These are phyloP conservation scores for Penicillium roqueforti DNA, from an alignment of 495 filamentous ascomycete species.

Conservation along the genomic window DNA sequence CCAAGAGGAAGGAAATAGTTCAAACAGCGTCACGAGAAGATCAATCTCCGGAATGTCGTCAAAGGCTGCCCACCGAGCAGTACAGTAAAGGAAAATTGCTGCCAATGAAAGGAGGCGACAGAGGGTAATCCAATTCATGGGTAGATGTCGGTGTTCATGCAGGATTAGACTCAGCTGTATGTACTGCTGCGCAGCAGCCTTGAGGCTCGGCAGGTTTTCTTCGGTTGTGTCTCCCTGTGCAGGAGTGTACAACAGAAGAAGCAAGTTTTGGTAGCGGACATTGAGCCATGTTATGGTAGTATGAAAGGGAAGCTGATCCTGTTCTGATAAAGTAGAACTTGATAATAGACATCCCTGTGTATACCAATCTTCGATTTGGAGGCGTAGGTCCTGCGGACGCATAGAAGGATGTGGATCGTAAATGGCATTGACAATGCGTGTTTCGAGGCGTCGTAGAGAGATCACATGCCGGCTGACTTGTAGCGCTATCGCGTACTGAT, in stretches of 20 bases:
- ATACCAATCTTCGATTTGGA: conserved; percentile 27
- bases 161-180: conserved; percentile 22
- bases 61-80: not conserved
- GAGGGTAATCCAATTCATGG: conserved; percentile 27
- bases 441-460: conserved; percentile 26
- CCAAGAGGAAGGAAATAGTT: conserved; percentile 6
- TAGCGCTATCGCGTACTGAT: conserved; percentile 20
- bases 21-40: conserved; percentile 2
- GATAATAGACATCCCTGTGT: conserved; percentile 25
- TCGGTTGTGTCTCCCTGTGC: conserved; percentile 7
- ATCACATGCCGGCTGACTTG: conserved; percentile 30
- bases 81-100: conserved; percentile 19
- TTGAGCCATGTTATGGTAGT: conserved; percentile 28
- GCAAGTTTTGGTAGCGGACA: conserved; percentile 26
- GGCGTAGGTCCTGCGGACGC: conserved; percentile 12
- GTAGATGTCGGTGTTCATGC: conserved; percentile 26
- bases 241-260: conserved; percentile 20
- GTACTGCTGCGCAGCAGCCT: conserved; percentile 25
- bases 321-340: conserved; percentile 15
- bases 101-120: conserved; percentile 18
- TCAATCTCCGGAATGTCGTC: conserved; percentile 4
- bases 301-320: conserved; percentile 26
- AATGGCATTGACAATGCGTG: conserved; percentile 20
- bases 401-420: not conserved
- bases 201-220: conserved; percentile 16